Conservation (phyloP, 2,329 filamentous ascomycete genomes). For the Metarhizium sp. region DNA sequence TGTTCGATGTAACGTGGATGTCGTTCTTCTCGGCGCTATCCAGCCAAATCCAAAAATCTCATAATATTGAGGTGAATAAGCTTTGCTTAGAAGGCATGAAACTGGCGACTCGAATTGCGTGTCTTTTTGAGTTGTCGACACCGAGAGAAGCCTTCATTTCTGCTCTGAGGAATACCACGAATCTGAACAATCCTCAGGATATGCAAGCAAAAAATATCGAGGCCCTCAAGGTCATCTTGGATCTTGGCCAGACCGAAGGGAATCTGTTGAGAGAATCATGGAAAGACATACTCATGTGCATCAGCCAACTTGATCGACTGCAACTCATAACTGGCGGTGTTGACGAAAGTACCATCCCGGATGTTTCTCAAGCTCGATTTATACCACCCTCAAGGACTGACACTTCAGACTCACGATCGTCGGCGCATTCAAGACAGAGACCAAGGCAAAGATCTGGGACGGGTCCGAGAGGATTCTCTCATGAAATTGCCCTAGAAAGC, state of each 20-base stretch:
- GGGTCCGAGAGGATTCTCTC: conserved; percentile 55
- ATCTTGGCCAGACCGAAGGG: conserved; percentile 87
- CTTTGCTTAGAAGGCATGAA: conserved; percentile 94
- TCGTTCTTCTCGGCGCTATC: conserved; percentile 93
- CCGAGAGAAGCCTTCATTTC: conserved; percentile 91
- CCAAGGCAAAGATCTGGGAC: conserved; percentile 43
- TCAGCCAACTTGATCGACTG: conserved; percentile 90
- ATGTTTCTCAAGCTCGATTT: conserved; percentile 77
- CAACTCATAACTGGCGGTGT: conserved; percentile 93
- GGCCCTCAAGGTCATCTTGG: conserved; percentile 81
- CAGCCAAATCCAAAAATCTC: conserved; percentile 84
- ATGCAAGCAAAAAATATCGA: conserved; percentile 96
- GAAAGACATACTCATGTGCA: conserved; percentile 90
- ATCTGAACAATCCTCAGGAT: conserved; percentile 89
- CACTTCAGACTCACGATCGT: conserved; percentile 52
- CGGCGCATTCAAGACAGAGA: conserved; percentile 47
- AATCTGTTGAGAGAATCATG: conserved; percentile 84
- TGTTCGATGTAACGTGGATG: conserved; percentile 99
- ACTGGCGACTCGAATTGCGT: conserved; percentile 85
- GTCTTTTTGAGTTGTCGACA: conserved; percentile 87
- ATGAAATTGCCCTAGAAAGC: conserved; percentile 83
- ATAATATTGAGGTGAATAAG: conserved; percentile 86
- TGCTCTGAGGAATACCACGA: conserved; percentile 85
- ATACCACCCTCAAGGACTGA: conserved; percentile 48
- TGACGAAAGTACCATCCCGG: conserved; percentile 83